Evolutionary conservation across 331 rosid genomes (phyloP), one percentile per base, ranked within the genome.

Genomic region (Cydonia oblonga): DNA sequence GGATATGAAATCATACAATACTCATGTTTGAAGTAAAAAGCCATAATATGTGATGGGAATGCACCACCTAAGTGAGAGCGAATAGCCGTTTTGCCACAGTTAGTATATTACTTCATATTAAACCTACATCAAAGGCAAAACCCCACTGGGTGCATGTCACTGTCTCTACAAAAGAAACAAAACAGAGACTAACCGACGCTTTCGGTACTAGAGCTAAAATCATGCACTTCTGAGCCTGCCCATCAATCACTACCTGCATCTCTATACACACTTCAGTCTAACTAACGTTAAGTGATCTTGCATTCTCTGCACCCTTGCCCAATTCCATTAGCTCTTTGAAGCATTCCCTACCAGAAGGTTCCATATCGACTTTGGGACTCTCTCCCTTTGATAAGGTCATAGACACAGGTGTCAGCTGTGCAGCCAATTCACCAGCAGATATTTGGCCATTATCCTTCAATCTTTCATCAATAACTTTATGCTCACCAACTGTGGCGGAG

Each of bases 401-500:
- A 38, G 76, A 63, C 58, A 57, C 59, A 6, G 54, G 63, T 29
- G 62, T 51, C 63, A 25, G 61, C 78, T 66, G 61, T 49, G 49
- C 74, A 1, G 19, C 69, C 76, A 70, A 60, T 79, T 68, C 33
- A 24, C 73, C 68, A 35, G 67, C 53, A 33, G 68, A 62, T 10
- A 63, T 71, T 66, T 81, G 28, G 42, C 59, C 81, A 49, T 46
- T 40, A 77, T 81, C 79, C 23, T 57, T 71, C 23, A n/a, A 30
- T 13, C 76, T 28, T 70, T 76, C 80, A 77, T 80, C 76, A 9
- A 44, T 76, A 52, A 52, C 23, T 7, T 52, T 52, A 52, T 81
- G 68, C 58, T 71, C 65, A 22, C 76, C 72, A 59, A 66, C 25
- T 56, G 64, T 2, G 16, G 49, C 16, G 2, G 19, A 33, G 65